Evolutionary conservation across 2,329 filamentous ascomycete genomes (phyloP).

Genomic region (Diaporthe velutina): DNA sequence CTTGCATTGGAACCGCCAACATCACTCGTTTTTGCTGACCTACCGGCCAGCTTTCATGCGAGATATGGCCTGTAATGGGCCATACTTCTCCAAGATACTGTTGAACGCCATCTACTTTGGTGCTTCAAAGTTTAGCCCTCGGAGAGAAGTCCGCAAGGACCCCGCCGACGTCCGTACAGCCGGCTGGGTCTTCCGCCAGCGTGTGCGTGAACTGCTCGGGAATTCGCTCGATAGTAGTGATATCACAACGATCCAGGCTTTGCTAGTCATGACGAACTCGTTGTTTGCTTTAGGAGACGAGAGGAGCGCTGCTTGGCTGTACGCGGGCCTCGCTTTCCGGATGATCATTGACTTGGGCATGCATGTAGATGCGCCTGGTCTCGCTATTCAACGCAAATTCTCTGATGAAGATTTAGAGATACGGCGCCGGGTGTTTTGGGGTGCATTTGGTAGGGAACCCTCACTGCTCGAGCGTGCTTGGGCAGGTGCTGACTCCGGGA

Average conservation of each 20-base stretch:
- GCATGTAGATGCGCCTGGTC: conserved; percentile 42
- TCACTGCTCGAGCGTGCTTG: not conserved
- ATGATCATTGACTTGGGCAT: conserved; percentile 43
- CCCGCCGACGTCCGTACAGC: conserved; percentile 7
- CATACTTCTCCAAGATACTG: conserved; percentile 62
- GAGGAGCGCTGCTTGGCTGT: conserved; percentile 6
- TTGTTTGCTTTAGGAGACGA: conserved; percentile 10
- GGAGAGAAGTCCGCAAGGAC: conserved; percentile 1
- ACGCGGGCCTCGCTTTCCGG: conserved; percentile 21
- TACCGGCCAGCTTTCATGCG: conserved; percentile 67
- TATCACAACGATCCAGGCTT: conserved; percentile 8
- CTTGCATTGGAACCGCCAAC: conserved; percentile 67
- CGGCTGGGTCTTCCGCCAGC: not conserved
- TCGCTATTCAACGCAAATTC: conserved; percentile 29
- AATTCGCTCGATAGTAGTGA: not conserved
- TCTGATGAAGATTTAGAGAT: conserved; percentile 40
- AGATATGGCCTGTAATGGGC: conserved; percentile 65
- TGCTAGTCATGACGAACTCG: conserved; percentile 7
- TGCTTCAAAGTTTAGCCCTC: conserved; percentile 27
- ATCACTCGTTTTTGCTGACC: conserved; percentile 60
- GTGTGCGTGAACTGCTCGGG: not conserved
- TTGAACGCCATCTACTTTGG: conserved; percentile 46
- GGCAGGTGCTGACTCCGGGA: not conserved
- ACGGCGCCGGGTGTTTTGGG: conserved; percentile 43
- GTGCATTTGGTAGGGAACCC: conserved; percentile 37